Evolutionary conservation across 1,139 yeast genomes (phyloP), one percentile per base, ranked within the genome.

Genomic region (Yamadazyma epiphylla): DNA sequence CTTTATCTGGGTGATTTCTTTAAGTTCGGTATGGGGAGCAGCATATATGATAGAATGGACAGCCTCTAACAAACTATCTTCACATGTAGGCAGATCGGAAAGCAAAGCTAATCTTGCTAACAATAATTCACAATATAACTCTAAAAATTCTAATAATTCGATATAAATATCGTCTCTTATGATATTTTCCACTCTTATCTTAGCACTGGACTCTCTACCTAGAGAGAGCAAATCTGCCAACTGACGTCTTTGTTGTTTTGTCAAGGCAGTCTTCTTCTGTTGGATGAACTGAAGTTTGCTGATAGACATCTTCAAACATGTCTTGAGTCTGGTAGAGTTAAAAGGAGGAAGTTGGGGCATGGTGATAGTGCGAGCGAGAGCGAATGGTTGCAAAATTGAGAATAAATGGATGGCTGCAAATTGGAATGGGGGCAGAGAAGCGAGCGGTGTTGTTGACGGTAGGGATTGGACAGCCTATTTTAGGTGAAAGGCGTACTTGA

Each of bases 171-270:
- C 96, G 45, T 86, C 94, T 21, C 91, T 72, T 16, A 89, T 85
- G 36, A 88, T 75, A 47, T 85, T 84, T 46, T 88, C 96, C 3
- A 87, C 94, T 31, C 95, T 62, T 36, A 88, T 87, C 37, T 74
- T 73, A 13, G 96, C 96, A 47, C 89, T 84, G 33, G 82, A 80
- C 42, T 86, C 91, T 50, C 85, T 86, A 5, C 89, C 88, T 28
- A 65, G 70, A 5, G 70, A 63, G 31, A 88, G 60, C 15, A 87
- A 60, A 31, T 82, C 88, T 1, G 95, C 95, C 60, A 84, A 67
- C 56, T 65, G 66, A 36, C 95, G 66, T 37, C 96, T 65, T 42
- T 79, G 86, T 46, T 84, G 94, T 53, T 87, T 88, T 5, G 94
- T 80, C 17, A 85, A 46, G 0, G 96, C 95, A 2, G 78, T 64